These are phyloP conservation scores for Apophysomyces trapeziformis DNA, from an alignment of 371 early-diverging fungal species.

Conservation along the genomic window DNA sequence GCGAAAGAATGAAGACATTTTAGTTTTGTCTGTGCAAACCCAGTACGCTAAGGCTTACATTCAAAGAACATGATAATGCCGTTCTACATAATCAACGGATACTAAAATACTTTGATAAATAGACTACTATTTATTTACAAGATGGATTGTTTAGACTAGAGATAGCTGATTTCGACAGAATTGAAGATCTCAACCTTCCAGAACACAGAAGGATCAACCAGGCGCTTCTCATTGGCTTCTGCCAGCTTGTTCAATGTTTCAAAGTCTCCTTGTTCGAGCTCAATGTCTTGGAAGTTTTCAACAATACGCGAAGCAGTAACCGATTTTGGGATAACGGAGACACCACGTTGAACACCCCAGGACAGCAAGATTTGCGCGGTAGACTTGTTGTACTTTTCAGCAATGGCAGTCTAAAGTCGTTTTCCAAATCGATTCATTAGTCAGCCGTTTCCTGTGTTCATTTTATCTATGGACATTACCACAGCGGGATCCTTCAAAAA, in stretches of 20 bases:
- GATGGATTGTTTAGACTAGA: neutral
- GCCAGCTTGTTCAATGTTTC: slow-evolving; percentile 15
- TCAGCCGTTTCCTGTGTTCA: no score
- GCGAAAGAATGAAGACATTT: slow-evolving; percentile 1
- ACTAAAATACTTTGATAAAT: no score
- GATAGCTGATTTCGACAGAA: neutral
- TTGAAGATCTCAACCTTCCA: slow-evolving; percentile 42
- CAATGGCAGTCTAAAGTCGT: slow-evolving; percentile 52
- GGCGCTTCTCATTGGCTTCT: slow-evolving; percentile 14
- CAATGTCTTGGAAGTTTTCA: slow-evolving; percentile 56
- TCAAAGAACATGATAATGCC: no score
- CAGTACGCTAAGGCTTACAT: no score
- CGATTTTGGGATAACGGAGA: slow-evolving; percentile 68
- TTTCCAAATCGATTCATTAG: neutral
- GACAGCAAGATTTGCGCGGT: slow-evolving; percentile 79
- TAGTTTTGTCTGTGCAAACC: neutral
- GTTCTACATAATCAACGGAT: no score
- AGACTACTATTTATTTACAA: no score
- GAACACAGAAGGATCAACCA: slow-evolving; percentile 29
- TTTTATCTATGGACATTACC: slow-evolving; percentile 22
- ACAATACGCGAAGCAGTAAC: slow-evolving; percentile 55
- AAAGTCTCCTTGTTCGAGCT: slow-evolving; percentile 40
- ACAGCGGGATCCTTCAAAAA: slow-evolving; percentile 44
- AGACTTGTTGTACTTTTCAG: slow-evolving; percentile 64
- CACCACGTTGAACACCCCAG: slow-evolving; percentile 76